A percentile compares a stretch with the other conserved stretches of the same genome.
Conservation (phyloP, 116 monocot genomes). For the Dioscorea cayenensis region DNA sequence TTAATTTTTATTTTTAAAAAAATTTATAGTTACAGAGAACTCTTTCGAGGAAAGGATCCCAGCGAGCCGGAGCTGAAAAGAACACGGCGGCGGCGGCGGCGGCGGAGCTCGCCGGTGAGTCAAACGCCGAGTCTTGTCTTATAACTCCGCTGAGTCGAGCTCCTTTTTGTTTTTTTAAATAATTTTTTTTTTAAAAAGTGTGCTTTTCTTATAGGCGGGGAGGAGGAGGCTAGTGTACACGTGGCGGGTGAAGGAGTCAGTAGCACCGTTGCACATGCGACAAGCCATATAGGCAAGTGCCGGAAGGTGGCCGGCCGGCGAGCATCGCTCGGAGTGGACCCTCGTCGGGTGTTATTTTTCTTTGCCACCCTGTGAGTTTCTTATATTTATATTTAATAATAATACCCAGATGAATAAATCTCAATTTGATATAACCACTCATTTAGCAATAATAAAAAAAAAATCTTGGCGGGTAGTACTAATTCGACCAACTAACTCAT, state of each 20-base stretch:
- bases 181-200: neutral
- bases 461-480: too few species aligned
- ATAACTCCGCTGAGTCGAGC: neutral
- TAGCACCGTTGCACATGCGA: neutral
- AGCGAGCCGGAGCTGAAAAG: neutral
- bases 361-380: slow-evolving; percentile 19
- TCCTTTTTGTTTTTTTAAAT: neutral
- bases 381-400: neutral
- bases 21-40: slow-evolving; percentile 3
- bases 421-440: too few species aligned
- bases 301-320: slow-evolving; percentile 3
- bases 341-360: slow-evolving; percentile 11
- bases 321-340: slow-evolving; percentile 10
- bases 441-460: too few species aligned
- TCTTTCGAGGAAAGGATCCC: slow-evolving; percentile 1
- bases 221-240: neutral
- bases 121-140: neutral
- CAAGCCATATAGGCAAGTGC: slow-evolving; percentile 2
- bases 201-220: neutral
- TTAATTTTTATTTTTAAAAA: neutral
- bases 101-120: neutral
- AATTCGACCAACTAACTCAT: too few species aligned
- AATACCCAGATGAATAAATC: too few species aligned
- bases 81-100: neutral
- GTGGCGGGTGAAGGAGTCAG: slow-evolving; percentile 5